Percentiles rank a stretch among this genome's conserved stretches.
These are phyloP conservation scores for Pestalotiopsis sp. DNA, from an alignment of 2,329 filamentous ascomycete genomes.

Conservation along the genomic window DNA sequence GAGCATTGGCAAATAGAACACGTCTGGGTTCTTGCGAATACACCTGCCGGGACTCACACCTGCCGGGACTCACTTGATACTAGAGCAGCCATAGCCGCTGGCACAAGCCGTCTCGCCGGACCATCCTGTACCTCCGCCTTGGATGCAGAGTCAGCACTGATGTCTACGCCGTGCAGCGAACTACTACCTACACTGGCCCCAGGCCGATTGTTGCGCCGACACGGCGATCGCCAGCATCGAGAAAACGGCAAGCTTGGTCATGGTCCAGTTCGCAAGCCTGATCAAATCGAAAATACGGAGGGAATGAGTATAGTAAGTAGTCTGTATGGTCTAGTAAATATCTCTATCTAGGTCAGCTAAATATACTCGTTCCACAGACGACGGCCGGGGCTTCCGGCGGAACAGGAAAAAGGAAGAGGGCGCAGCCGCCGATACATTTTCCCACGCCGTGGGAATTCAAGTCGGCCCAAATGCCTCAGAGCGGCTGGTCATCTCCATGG, in stretches of 20 bases:
- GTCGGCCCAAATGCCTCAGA: no score
- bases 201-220: slow-evolving; percentile 8
- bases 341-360: no score
- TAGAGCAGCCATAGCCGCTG: slow-evolving; percentile 7
- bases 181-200: slow-evolving; percentile 3
- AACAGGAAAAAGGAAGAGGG: no score
- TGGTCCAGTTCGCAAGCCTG: neutral
- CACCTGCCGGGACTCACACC: neutral
- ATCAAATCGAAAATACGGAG: neutral
- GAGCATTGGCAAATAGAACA: neutral
- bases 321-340: neutral
- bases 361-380: no score
- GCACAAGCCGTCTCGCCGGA: neutral
- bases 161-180: neutral
- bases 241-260: neutral
- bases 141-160: neutral
- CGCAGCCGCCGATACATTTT: no score
- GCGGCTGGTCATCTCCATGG: no score
- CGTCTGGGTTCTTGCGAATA: neutral
- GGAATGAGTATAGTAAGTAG: neutral
- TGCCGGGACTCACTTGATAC: neutral
- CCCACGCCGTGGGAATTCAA: no score
- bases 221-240: neutral
- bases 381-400: no score
- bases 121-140: slow-evolving; percentile 7